Base-by-base conservation (phyloP, 768 basidiomycete species). In the Mycena galopus region DNA sequence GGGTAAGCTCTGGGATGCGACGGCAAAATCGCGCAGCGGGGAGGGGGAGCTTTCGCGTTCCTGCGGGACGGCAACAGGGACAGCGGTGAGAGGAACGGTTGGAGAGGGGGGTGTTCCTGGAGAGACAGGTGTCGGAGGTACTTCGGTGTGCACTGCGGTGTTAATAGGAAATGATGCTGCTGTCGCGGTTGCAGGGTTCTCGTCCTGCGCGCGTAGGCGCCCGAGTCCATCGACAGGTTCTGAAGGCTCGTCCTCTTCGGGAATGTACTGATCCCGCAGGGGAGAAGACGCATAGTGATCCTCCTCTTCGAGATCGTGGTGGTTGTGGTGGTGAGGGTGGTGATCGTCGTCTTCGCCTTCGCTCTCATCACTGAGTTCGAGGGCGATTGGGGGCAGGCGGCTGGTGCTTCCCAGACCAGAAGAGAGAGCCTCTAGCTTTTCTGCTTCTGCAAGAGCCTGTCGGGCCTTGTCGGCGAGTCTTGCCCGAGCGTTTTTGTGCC, bases 291-390 rank as follows among this genome's bases (percentile, higher is more conserved):
- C 78, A 51, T 85, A 83, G 71, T 80, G 87, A 9, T 81, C 82
- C 8, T 83, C 78, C 51, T 85, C 65, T 50, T 89, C 55, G 17
- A 29, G 88, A 0, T 88, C 89, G 66, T 93, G 92, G 21, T 93
- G 92, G 25, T 78, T 33, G 6, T 85, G 65, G 57, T 88, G n/a
- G n/a, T n/a, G n/a, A n/a, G n/a, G n/a, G 25, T 93, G 92, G 25
- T 78, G 44, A 10, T 85, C 66, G 57, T 88, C 89, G 0, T 87
- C 90, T 68, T 93, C 93, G 29, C 77, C 86, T n/a, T 93, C 94
- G 73, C 93, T 94, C 79, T 94, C 93, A 78, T 94, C 94, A 74
- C 93, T 94, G 76, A 94, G 65, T 77, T 94, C 93, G 30, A 92
- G 90, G 30, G 91, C 87, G 53, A 94, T 93, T 4, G 94, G 93